phyloP scores from a whole-genome alignment of 2,329 filamentous ascomycete species.

The Moelleriella libera region DNA sequence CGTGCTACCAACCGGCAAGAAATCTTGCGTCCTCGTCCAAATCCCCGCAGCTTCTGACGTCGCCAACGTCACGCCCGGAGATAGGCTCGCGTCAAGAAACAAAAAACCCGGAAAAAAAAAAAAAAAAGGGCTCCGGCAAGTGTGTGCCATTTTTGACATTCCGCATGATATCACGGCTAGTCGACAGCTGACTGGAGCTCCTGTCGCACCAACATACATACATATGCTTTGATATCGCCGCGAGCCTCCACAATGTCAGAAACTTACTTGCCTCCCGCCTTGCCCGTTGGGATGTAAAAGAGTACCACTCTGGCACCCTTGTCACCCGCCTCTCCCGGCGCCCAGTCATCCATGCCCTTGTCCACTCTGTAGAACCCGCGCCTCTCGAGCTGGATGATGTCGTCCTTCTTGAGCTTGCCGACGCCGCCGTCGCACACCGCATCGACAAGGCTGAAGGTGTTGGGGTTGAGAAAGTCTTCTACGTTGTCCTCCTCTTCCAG shows the following conservation, averaged over 20 bases:
- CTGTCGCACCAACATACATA: neutral
- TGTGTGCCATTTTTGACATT: too few species aligned
- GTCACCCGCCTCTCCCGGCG: slow-evolving; percentile 31
- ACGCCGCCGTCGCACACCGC: slow-evolving; percentile 75
- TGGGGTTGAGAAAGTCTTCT: slow-evolving; percentile 67
- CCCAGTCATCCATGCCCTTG: slow-evolving; percentile 37
- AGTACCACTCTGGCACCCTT: slow-evolving; percentile 36
- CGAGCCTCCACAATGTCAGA: neutral
- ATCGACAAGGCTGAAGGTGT: slow-evolving; percentile 60
- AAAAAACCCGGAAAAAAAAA: too few species aligned
- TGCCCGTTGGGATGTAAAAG: slow-evolving; percentile 43
- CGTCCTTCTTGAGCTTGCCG: slow-evolving; percentile 62
- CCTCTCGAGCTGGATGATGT: slow-evolving; percentile 90
- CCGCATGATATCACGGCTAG: too few species aligned
- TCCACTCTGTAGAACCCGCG: slow-evolving; percentile 89
- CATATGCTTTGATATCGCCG: neutral
- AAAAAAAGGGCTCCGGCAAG: too few species aligned
- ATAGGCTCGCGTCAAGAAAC: too few species aligned
- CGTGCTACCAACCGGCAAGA: too few species aligned
- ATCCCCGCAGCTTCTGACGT: too few species aligned
- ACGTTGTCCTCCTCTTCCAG: slow-evolving; percentile 76
- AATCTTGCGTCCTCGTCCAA: too few species aligned
- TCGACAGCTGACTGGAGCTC: too few species aligned
- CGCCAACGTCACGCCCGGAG: too few species aligned
- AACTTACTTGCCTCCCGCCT: slow-evolving; percentile 9